These are phyloP conservation scores for Nothophaeocryptopus gaeumannii DNA, from an alignment of 2,329 filamentous ascomycete species.

Conservation along the genomic window DNA sequence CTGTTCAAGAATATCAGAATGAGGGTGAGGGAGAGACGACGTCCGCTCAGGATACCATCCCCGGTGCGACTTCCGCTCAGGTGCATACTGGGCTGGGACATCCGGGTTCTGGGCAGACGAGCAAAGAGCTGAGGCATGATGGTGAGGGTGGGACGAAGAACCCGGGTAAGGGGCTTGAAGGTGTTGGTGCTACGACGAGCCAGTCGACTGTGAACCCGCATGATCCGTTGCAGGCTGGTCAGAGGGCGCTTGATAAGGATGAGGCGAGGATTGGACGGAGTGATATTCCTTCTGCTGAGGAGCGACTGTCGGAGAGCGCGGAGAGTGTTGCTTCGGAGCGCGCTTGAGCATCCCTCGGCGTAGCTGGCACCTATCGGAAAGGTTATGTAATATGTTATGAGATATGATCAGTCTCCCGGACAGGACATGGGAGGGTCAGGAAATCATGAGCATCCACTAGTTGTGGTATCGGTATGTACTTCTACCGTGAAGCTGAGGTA, in stretches of 20 bases:
- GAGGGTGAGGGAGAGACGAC: constrained; percentile 44
- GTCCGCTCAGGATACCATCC: constrained; percentile 46
- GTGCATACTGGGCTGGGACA: constrained; percentile 55
- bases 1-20: constrained; percentile 41
- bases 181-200: constrained; percentile 37
- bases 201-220: constrained; percentile 30
- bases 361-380: no score
- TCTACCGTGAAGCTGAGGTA: no score
- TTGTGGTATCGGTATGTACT: no score
- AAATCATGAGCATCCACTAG: no score
- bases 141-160: constrained; percentile 44
- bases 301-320: constrained; percentile 34
- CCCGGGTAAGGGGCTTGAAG: constrained; percentile 39
- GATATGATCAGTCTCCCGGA: no score
- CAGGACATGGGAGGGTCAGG: no score
- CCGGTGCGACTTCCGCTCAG: constrained; percentile 52
- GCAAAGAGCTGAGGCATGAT: constrained; percentile 48
- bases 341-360: no score
- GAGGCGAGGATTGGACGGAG: constrained; percentile 36
- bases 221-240: constrained; percentile 36
- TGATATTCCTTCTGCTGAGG: constrained; percentile 34
- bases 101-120: constrained; percentile 50
- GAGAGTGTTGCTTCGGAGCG: constrained; percentile 30
- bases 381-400: no score
- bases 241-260: constrained; percentile 40